phyloP scores from a whole-genome alignment of 83 land plant genomes.

The Isoetes engelmannii region DNA sequence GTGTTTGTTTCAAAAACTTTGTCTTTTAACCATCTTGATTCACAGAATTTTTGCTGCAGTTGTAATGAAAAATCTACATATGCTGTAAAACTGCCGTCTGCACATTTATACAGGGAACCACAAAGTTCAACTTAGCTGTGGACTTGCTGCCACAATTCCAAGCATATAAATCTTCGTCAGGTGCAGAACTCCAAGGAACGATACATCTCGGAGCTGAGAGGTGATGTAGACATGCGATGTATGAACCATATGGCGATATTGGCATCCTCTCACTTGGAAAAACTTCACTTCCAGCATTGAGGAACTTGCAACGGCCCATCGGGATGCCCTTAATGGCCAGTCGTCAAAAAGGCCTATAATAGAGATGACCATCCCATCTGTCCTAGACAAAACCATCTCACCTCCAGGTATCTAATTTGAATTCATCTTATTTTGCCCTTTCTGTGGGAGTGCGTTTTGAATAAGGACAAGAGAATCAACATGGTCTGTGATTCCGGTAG shows the following conservation, averaged over 20 bases:
- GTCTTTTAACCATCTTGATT: too few relatives aligned
- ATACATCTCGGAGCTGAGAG: constrained; percentile 92
- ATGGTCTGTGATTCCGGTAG: too few relatives aligned
- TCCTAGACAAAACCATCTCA: constrained; percentile 81
- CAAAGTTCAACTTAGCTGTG: constrained; percentile 88
- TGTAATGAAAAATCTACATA: too few relatives aligned
- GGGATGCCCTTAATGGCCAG: constrained; percentile 72
- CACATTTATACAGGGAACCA: constrained; percentile 55
- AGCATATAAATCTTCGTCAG: constrained; percentile 47
- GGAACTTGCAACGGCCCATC: constrained; percentile 65
- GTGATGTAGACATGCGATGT: constrained; percentile 22
- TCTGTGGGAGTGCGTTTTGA: background rate
- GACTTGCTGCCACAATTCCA: constrained; percentile 65
- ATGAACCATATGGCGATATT: background rate
- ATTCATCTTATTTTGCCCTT: too few relatives aligned
- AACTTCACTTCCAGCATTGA: constrained; percentile 52
- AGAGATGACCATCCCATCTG: constrained; percentile 99
- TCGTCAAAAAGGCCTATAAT: constrained; percentile 82
- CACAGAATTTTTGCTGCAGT: too few relatives aligned
- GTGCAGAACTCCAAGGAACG: constrained; percentile 86
- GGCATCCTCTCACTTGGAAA: constrained; percentile 4
- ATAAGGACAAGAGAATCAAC: too few relatives aligned
- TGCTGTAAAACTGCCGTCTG: too few relatives aligned
- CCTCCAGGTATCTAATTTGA: constrained; percentile 96
- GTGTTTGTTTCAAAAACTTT: too few relatives aligned